Evolutionary conservation across 2,329 filamentous ascomycete species (phyloP).

Genomic region (Curvularia eragrostidis): DNA sequence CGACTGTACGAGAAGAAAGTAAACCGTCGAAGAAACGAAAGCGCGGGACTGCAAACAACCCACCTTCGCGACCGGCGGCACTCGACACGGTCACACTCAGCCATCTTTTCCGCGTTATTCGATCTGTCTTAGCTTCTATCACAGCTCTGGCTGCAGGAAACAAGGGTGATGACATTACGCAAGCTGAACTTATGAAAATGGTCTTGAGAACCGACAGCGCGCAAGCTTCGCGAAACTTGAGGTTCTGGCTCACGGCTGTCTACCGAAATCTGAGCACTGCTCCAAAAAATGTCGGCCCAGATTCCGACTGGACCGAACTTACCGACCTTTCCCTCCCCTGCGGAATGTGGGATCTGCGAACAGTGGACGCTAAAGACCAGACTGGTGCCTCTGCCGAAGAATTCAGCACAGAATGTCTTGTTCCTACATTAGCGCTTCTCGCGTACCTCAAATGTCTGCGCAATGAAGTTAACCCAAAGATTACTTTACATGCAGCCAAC

Average conservation of each 20-base stretch:
- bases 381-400: constrained; percentile 41
- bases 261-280: constrained; percentile 21
- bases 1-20: constrained; percentile 31
- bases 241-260: constrained; percentile 44
- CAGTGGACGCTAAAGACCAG: constrained; percentile 34
- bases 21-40: constrained; percentile 48
- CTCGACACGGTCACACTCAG: constrained; percentile 19
- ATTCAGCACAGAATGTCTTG: constrained; percentile 50
- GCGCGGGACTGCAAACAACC: constrained; percentile 31
- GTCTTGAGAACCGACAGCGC: constrained; percentile 43
- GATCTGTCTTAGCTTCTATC: constrained; percentile 31
- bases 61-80: constrained; percentile 25
- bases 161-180: constrained; percentile 28
- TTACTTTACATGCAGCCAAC: constrained; percentile 5
- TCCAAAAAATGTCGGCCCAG: not conserved
- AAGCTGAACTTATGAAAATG: constrained; percentile 47
- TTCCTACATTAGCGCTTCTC: constrained; percentile 39
- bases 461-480: constrained; percentile 1
- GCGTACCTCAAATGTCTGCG: constrained; percentile 24
- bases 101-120: constrained; percentile 35
- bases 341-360: constrained; percentile 47
- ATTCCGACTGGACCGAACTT: constrained; percentile 9
- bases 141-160: constrained; percentile 21
- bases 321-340: constrained; percentile 35
- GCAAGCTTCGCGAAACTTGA: constrained; percentile 47